These are phyloP conservation scores for Ophiostoma sp. DNA, from an alignment of 2,329 filamentous ascomycete species.

Conservation along the genomic window DNA sequence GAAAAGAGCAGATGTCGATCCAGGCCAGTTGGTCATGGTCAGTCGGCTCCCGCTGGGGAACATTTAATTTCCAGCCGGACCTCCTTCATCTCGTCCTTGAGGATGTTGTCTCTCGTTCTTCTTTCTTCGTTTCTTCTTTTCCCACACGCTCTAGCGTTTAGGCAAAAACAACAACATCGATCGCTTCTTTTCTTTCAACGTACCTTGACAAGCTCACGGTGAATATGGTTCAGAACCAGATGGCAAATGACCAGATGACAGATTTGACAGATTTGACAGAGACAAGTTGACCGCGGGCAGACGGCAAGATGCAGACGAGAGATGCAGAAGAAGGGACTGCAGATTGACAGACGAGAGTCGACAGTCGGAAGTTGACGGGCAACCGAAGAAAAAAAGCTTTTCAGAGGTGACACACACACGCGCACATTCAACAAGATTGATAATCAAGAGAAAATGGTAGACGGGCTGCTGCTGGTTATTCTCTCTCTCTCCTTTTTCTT, in stretches of 20 bases:
- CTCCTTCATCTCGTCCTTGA: neutral
- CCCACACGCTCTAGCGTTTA: neutral
- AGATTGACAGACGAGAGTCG: neutral
- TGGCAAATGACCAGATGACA: neutral
- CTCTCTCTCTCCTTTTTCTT: neutral
- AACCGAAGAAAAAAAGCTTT: neutral
- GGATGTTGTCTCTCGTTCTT: neutral
- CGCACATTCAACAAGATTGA: neutral
- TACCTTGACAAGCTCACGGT: conserved; percentile 5
- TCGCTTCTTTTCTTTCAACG: neutral
- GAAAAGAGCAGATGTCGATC: neutral
- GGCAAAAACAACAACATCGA: neutral
- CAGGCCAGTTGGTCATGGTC: neutral
- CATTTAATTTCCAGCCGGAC: conserved; percentile 12
- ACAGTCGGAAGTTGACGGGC: neutral
- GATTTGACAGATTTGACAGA: neutral
- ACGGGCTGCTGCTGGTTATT: conserved; percentile 6
- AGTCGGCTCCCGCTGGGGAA: conserved; percentile 21
- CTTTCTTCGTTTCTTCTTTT: neutral
- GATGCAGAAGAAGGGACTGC: neutral
- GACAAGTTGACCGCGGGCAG: neutral
- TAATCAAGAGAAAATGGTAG: neutral
- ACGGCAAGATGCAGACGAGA: conserved; percentile 3
- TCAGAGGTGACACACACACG: conserved; percentile 8
- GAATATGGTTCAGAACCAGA: neutral